phyloP scores from a whole-genome alignment of 371 early-diverging fungal species.

The Scutellospora calospora region DNA sequence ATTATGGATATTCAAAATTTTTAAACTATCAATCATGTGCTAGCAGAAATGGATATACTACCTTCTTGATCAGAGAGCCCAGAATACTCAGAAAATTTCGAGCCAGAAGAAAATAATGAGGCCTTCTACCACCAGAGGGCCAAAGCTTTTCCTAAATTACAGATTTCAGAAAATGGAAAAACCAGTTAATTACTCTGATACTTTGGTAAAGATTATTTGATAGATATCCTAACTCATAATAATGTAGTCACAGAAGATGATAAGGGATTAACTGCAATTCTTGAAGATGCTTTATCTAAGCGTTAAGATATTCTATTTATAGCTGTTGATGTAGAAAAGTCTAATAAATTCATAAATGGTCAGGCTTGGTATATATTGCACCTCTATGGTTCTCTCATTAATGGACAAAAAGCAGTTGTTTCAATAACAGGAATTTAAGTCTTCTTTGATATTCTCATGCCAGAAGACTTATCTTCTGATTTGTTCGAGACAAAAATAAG shows the following conservation, averaged over 20 bases:
- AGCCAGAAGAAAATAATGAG: conserved; percentile 20
- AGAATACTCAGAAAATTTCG: too few relatives aligned
- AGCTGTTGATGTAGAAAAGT: background rate
- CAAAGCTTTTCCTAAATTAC: conserved; percentile 38
- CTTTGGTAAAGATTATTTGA: conserved; percentile 7
- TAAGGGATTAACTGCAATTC: conserved; percentile 17
- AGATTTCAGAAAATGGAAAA: conserved; percentile 39
- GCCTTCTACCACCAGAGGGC: conserved; percentile 1
- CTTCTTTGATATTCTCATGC: conserved; percentile 30
- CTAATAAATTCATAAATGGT: conserved; percentile 27
- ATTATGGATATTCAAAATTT: background rate
- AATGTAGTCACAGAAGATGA: conserved; percentile 19
- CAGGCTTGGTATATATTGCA: conserved; percentile 3
- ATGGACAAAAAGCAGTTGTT: conserved; percentile 28
- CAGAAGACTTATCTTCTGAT: background rate
- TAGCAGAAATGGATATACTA: too few relatives aligned
- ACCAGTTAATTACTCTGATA: conserved; percentile 17
- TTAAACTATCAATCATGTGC: too few relatives aligned
- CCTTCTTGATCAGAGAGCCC: too few relatives aligned
- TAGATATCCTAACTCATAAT: background rate
- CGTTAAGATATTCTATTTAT: conserved; percentile 15
- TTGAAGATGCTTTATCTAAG: conserved; percentile 9
- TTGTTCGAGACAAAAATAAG: background rate
- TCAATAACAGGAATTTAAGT: conserved; percentile 16
- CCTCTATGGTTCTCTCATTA: conserved; percentile 27